Evolutionary conservation across 768 basidiomycete species (phyloP), one percentile per base, ranked within the genome.

Genomic region (Lactarius sanguifluus): DNA sequence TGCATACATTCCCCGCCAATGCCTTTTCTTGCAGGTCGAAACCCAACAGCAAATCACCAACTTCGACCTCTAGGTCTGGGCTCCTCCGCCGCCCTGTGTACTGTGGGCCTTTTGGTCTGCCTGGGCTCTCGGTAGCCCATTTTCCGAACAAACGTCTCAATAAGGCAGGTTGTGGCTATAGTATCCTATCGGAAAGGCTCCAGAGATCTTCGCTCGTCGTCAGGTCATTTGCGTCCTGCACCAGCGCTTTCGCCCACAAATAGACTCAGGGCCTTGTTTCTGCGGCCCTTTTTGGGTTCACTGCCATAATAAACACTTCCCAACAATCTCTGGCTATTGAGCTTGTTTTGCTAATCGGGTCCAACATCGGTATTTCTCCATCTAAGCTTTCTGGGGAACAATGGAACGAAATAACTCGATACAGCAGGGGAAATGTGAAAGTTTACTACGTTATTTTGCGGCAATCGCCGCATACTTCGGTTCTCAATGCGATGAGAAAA

Each of bases 401-500:
- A 40, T n/a, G 32, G 47, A 66, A n/a, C 43, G 25, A 28, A 57
- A 57, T 10, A 20, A n/a, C 57, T 64, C 28, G 36, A 54, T 52
- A 25, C 59, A 54, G 32, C 45, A 16, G 23, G 47, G 43, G 10
- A 55, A 54, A 15, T 28, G 50, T 52, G 50, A 52, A 52, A 50
- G 23, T 52, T 50, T 25, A 52, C 43, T 25, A 15, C 34, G 13
- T 45, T 43, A 25, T 52, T 28, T 43, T 5, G 16, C 65, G 65
- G 65, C 57, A 62, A 34, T 52, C 20, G 56, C 65, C 65, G 65
- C n/a, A 23, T 3, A 9, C 38, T 23, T 62, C 57, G 36, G 36
- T 43, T 52, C 36, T 23, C 28, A 6, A 45, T 25, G 52, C 59
- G 54, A 60, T 60, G 58, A 60, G 64, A 65, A 57, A n/a, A 30